Evolutionary conservation across 176 grass and related monocot genomes (phyloP).

Genomic region (Aechmea fasciata): DNA sequence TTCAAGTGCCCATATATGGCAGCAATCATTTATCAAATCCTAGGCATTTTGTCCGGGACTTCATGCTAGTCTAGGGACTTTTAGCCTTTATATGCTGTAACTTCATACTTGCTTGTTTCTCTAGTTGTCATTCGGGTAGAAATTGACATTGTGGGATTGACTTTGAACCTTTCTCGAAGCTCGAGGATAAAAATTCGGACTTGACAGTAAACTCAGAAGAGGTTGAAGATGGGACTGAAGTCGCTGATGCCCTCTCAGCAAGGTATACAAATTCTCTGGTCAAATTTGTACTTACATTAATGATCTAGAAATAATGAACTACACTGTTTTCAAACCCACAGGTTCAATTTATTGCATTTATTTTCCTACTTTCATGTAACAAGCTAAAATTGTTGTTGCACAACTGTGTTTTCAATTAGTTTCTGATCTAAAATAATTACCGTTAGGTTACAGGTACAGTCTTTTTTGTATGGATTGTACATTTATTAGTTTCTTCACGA

Average conservation of each 20-base stretch:
- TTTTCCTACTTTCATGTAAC: background rate
- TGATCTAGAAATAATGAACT: background rate
- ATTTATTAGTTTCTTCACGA: background rate
- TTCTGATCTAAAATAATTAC: background rate
- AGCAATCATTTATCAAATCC: background rate
- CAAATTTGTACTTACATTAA: background rate
- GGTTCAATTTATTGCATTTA: background rate
- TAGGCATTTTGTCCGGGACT: background rate
- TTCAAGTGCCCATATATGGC: background rate
- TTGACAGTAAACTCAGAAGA: conserved; percentile 7
- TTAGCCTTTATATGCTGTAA: background rate
- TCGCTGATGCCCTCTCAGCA: conserved; percentile 18
- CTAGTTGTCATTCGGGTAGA: conserved; percentile 10
- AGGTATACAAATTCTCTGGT: conserved; percentile 4
- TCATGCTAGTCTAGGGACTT: background rate
- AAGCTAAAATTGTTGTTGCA: background rate
- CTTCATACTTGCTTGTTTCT: conserved; percentile 18
- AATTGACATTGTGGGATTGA: conserved; percentile 16
- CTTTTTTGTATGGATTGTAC: background rate
- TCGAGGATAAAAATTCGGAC: conserved; percentile 21
- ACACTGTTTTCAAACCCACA: background rate
- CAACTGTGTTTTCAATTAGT: background rate
- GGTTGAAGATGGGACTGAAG: conserved; percentile 17
- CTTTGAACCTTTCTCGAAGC: conserved; percentile 26
- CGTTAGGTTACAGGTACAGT: background rate